Evolutionary conservation across 306 rosid genomes (phyloP), one percentile per base, ranked within the genome.

Genomic region (Fragaria vesca): DNA sequence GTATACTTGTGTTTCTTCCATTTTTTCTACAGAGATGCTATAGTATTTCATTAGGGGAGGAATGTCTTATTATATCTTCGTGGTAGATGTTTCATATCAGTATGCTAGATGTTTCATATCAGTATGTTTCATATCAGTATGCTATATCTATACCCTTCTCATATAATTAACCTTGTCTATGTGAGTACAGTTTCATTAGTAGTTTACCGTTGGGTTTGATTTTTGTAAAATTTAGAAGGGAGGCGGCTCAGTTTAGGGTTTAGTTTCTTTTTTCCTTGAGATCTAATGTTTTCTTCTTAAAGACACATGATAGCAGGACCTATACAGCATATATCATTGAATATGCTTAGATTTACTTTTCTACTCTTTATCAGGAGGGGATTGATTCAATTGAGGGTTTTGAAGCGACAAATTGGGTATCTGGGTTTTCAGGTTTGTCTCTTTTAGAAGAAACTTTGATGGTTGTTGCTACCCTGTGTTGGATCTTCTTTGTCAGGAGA

Each of bases 401-500:
- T 0, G 90, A 81, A 61, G 81, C 61, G 26, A 75, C 93, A 43
- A 79, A 88, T 24, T 89, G 87, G 96, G 67, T 72, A 8, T 82
- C 89, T 40, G 90, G 74, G 48, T 65, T 83, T 58, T 61, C 91
- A 81, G 97, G 97, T 94, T 71, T 84, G 79, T 81, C 81, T 66
- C 75, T 74, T 73, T 71, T 76, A 9, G 66, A 46, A 80, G 76
- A 58, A 71, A 54, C 55, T 13, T 34, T 9, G 36, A 60, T 57
- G 47, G 43, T 34, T 3, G 69, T 65, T 17, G 24, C 12, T 65
- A 57, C 18, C 74, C 16, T 51, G 68, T n/a, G 38, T 43, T 21
- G 58, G 20, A 69, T 13, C 38, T 26, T 75, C 15, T 61, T 66
- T 57, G 63, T 24, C 21, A 72, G 61, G 67, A 62, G 72, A 69